Base-by-base conservation (phyloP, 768 basidiomycete genomes). In the Phaeolepiota aurea region DNA sequence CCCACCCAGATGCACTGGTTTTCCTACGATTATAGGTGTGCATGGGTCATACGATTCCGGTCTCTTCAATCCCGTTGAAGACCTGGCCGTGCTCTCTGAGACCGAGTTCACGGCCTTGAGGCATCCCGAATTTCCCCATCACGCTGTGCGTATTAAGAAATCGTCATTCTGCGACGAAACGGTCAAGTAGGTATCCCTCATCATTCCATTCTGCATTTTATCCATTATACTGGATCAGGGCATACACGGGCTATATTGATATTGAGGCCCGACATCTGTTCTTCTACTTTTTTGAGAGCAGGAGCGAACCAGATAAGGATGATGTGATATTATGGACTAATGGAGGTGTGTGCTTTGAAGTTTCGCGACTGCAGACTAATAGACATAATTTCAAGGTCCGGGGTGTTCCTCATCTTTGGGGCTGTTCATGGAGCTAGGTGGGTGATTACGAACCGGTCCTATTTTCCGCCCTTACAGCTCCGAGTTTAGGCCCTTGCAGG, bases 251-350 rank as follows among this genome's bases (percentile, higher is more conserved):
- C 7, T 82, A 82, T 48, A 79, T 82, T 40, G 81, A 82, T 44
- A 66, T 79, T 33, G 64, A 76, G 52, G 66, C 77, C 4, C 67
- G 78, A 4, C 80, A 81, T 50, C 48, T 82, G 12, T 82, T 80
- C 53, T 85, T 86, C 66, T 83, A 82, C 62, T 86, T 86, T 54
- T 87, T 87, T 54, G 82, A 87, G 54, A 80, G 77, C 41, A 61
- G 86, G 37, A 71, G 58, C 38, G 62, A 72, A 42, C 71, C 72
- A n/a, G 57, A 58, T 11, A 58, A 47, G 25, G 67, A 69, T 45
- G 68, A 70, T 36, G 62, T 70, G 37, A 59, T 70, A n/a, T 62
- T 70, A 48, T 69, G 68, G 69, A 70, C 66, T n/a, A 69, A 69
- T 42, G 74, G 73, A 47, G 76, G 77, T 51, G 20, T 20, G 58